phyloP scores from a whole-genome alignment of 495 filamentous ascomycete genomes.

The Stereocaulon alpinum region DNA sequence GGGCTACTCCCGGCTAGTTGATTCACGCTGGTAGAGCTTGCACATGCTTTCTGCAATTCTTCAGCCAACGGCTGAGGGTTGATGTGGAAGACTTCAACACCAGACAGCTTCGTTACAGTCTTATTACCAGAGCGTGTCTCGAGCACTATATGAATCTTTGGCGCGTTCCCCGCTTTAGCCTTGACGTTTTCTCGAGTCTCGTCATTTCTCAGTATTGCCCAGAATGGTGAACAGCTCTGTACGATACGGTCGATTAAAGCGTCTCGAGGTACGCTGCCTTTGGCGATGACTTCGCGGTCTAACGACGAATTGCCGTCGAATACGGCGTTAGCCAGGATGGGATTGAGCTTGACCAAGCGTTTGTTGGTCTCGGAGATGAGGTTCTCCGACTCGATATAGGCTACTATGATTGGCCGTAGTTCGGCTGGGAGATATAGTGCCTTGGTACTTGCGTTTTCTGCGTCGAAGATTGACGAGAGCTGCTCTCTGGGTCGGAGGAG shows the following conservation, averaged over 20 bases:
- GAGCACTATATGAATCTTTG: conserved; percentile 48
- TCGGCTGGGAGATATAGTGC: conserved; percentile 38
- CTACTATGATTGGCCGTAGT: conserved; percentile 40
- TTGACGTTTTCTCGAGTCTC: conserved; percentile 45
- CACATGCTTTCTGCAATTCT: conserved; percentile 61
- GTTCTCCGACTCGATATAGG: conserved; percentile 40
- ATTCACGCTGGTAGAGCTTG: conserved; percentile 56
- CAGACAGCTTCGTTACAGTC: conserved; percentile 53
- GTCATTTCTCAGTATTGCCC: conserved; percentile 46
- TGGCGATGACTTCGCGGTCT: conserved; percentile 48
- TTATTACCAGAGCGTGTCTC: conserved; percentile 62
- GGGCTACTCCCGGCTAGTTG: conserved; percentile 49
- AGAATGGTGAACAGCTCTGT: conserved; percentile 42
- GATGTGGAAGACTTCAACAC: conserved; percentile 54
- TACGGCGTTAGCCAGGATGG: conserved; percentile 51
- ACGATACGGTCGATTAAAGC: conserved; percentile 50
- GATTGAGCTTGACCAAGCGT: conserved; percentile 53
- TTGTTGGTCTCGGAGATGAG: conserved; percentile 46
- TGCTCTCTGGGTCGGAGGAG: conserved; percentile 48
- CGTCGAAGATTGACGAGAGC: conserved; percentile 45
- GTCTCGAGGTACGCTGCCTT: conserved; percentile 52
- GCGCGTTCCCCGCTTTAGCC: conserved; percentile 49
- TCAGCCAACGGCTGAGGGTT: conserved; percentile 52
- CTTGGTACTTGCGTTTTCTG: conserved; percentile 29
- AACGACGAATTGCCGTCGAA: conserved; percentile 38